Evolutionary conservation across 129 eudicot species (phyloP).

Genomic region (Logfia minima): DNA sequence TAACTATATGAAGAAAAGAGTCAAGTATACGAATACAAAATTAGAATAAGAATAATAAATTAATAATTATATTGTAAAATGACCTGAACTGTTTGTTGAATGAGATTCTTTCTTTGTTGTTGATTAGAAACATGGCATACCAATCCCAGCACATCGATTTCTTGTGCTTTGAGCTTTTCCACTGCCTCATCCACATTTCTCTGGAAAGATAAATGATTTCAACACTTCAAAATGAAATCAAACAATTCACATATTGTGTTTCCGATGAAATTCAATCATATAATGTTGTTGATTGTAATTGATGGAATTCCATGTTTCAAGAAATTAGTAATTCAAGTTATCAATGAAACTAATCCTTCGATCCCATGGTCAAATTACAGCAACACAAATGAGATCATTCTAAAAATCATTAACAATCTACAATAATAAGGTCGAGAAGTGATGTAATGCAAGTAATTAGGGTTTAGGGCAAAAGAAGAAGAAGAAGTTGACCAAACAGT

Average conservation of each 20-base stretch:
- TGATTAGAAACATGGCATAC: conserved; percentile 89
- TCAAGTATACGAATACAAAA: not conserved
- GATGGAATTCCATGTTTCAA: no score
- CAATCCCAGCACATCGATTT: conserved; percentile 72
- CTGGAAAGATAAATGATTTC: conserved; percentile 33
- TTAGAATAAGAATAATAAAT: not conserved
- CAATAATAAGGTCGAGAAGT: no score
- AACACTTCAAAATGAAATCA: not conserved
- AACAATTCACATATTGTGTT: not conserved
- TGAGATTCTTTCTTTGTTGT: conserved; percentile 71
- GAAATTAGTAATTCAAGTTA: no score
- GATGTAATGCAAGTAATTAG: not conserved
- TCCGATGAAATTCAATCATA: not conserved
- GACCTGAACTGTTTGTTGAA: conserved; percentile 71
- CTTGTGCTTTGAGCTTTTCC: conserved; percentile 58
- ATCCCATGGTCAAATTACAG: not conserved
- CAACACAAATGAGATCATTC: not conserved
- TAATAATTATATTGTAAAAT: not conserved
- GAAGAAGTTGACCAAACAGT: not conserved
- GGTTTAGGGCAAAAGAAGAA: not conserved
- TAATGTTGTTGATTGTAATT: no score
- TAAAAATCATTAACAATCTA: no score
- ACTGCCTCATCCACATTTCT: conserved; percentile 88
- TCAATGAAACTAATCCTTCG: no score
- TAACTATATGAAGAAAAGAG: not conserved